Conservation (phyloP, 2,329 filamentous ascomycete species). For the Dothistroma septosporum region DNA sequence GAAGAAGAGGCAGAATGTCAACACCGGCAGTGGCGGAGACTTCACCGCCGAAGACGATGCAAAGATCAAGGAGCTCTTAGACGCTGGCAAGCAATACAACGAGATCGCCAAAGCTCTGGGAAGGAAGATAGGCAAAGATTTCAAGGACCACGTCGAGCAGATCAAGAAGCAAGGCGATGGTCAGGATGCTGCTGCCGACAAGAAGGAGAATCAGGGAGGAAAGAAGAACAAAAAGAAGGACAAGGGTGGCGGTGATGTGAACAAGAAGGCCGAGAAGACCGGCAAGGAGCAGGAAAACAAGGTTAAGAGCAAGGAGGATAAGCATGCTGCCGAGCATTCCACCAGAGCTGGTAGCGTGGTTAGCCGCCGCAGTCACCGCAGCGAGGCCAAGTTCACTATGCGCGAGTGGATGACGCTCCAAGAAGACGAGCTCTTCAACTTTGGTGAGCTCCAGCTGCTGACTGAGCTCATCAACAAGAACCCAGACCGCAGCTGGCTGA, state of each 20-base stretch:
- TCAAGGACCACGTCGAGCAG: constrained; percentile 11
- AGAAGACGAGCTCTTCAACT: constrained; percentile 36
- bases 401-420: constrained; percentile 30
- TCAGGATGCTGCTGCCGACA: constrained; percentile 2
- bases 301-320: constrained; percentile 6
- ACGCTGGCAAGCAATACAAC: constrained; percentile 6
- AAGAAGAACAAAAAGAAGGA: constrained; percentile 20
- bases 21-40: constrained; percentile 13
- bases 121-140: constrained; percentile 6
- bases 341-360: constrained; percentile 15
- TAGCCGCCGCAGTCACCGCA: constrained; percentile 12
- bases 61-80: constrained; percentile 17
- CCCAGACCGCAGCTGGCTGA: constrained; percentile 41
- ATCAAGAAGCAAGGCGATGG: constrained; percentile 1
- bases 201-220: constrained; percentile 11
- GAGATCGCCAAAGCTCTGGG: constrained; percentile 8
- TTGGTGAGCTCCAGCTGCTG: constrained; percentile 42
- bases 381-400: constrained; percentile 30
- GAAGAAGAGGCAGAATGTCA: constrained; percentile 7
- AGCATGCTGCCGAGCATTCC: constrained; percentile 9
- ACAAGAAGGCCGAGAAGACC: constrained; percentile 19
- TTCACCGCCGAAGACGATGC: constrained; percentile 18
- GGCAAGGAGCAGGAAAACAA: constrained; percentile 10
- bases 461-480: constrained; percentile 40
- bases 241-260: constrained; percentile 14